Conservation (phyloP, 73 alveolate genomes). For the Paramecium sonneborni region DNA sequence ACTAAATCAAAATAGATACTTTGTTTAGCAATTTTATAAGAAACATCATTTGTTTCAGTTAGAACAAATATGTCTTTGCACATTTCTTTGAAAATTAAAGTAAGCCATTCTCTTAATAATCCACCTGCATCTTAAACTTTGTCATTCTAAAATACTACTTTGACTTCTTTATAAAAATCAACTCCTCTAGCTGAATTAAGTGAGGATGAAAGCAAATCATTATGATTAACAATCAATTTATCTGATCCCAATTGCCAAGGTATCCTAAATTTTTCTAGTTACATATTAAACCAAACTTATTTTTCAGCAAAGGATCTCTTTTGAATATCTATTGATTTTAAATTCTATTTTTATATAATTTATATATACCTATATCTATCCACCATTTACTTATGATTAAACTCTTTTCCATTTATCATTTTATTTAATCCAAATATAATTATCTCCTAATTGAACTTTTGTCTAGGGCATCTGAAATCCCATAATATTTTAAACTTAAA, state of each 20-base stretch:
- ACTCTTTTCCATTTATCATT: constrained; percentile 20
- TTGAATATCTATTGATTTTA: not conserved
- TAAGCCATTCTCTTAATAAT: constrained; percentile 70
- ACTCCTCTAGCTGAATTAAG: not conserved
- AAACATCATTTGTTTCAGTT: constrained; percentile 64
- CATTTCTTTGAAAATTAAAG: constrained; percentile 55
- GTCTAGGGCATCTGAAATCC: not conserved
- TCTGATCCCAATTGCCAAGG: constrained; percentile 68
- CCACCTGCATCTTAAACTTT: constrained; percentile 80
- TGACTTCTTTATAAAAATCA: constrained; percentile 65
- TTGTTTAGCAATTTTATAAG: constrained; percentile 59
- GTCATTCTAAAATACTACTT: constrained; percentile 69
- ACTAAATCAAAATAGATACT: constrained; percentile 72
- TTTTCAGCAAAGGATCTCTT: not conserved
- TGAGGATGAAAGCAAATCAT: constrained; percentile 13
- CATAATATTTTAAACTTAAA: not conserved
- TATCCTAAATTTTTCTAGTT: constrained; percentile 59
- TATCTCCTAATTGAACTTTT: not conserved
- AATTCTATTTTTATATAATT: not conserved
- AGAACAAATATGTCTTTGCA: constrained; percentile 41
- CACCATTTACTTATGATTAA: constrained; percentile 13
- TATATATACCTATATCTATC: not conserved
- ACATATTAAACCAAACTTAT: constrained; percentile 60
- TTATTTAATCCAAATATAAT: constrained; percentile 32
- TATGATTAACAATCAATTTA: constrained; percentile 13